Base-by-base conservation (phyloP, 495 filamentous ascomycete species). In the Gamarada debralockiae region DNA sequence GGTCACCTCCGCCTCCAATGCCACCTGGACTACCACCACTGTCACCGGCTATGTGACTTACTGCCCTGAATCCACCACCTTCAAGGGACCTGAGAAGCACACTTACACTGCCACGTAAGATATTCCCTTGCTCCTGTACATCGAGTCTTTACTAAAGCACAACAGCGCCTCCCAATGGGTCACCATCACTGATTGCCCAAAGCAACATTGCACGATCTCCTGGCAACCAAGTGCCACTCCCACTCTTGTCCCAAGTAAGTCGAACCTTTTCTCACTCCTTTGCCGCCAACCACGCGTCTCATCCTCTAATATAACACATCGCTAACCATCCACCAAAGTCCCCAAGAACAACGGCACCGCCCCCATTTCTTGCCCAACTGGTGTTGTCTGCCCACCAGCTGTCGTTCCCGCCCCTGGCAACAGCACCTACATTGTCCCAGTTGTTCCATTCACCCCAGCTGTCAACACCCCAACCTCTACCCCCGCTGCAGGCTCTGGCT, bases 31-130 rank as follows among this genome's bases (percentile, higher is more conserved):
- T 36, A 52, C 55, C 9, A 10, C 40, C 9, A 43, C 18, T 6
- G 40, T 20, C 17, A 12, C 40, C 33, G 38, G 39, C 10, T 46
- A 50, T 24, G n/a, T 29, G 21, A 46, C 53, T 15, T 68, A 63
- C 58, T 70, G 67, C 55, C 67, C 69, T 3, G 58, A 64, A 59
- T 43, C 66, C 10, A 58, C 56, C 21, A 15, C 23, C 12, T 53
- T 34, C n/a, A 39, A 48, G n/a, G 43, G 41, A 6, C 38, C n/a
- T 1, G 49, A 45, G 23, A 57, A 33, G 3, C 46, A 57, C 18
- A 52, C 48, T 40, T 39, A 39, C 37, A 50, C 37, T 27, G 45
- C 60, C 18, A 67, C 63, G 37, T 39, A 39, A 39, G 37, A 4
- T 10, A 5, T 29, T 15, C 37, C 6, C n/a, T 39, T 39, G n/a